Evolutionary conservation across 176 grass and related monocot species (phyloP).

Genomic region (Puccinellia tenuiflora): DNA sequence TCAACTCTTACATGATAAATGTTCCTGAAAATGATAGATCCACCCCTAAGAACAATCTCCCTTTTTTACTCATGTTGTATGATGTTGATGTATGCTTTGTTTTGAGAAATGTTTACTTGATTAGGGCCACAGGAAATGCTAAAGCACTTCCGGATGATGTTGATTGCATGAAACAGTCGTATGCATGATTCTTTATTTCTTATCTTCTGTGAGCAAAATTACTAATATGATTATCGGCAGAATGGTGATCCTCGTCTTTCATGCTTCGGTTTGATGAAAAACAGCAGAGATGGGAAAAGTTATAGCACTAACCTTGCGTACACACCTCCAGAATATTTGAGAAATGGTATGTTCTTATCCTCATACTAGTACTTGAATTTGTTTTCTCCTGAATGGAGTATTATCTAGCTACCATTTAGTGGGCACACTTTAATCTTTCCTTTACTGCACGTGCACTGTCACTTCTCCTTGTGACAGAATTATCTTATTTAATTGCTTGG

Average conservation of each 20-base stretch:
- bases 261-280: slow-evolving; percentile 98
- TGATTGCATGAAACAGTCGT: not conserved
- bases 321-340: slow-evolving; percentile 94
- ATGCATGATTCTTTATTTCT: not conserved
- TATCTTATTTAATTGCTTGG: slow-evolving; percentile 5
- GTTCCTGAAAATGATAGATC: not conserved
- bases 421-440: not conserved
- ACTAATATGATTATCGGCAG: slow-evolving; percentile 39
- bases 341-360: slow-evolving; percentile 68
- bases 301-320: slow-evolving; percentile 99
- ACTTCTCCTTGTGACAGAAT: not conserved
- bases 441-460: not conserved
- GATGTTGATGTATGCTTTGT: not conserved
- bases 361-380: not conserved
- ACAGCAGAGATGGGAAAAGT: slow-evolving; percentile 96
- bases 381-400: not conserved
- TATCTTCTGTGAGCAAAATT: not conserved
- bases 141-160: not conserved
- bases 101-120: not conserved
- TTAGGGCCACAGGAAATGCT: not conserved
- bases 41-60: not conserved
- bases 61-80: not conserved
- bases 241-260: slow-evolving; percentile 89
- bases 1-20: not conserved
- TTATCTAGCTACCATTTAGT: not conserved